A percentile compares a stretch with the other conserved stretches of the same genome.
Evolutionary conservation across 495 filamentous ascomycete genomes (phyloP).

Genomic region (Xylaria grammica): DNA sequence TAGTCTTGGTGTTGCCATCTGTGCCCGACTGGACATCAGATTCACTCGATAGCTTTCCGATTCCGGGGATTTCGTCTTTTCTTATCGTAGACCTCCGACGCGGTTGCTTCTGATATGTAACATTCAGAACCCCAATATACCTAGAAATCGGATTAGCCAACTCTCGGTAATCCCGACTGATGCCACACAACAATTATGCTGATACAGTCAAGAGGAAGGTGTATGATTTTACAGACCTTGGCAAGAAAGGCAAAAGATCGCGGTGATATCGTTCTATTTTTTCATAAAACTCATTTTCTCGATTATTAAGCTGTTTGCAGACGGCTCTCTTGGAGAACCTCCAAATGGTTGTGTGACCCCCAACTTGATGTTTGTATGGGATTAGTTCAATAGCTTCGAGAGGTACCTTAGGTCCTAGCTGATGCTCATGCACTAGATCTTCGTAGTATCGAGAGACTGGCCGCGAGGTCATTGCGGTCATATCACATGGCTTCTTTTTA

Average conservation of each 20-base stretch:
- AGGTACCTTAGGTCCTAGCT: constrained; percentile 60
- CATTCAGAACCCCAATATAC: constrained; percentile 97
- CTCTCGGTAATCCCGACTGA: neutral
- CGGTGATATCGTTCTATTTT: constrained; percentile 89
- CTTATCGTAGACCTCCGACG: constrained; percentile 65
- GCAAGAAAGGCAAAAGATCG: constrained; percentile 86
- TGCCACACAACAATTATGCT: constrained; percentile 6
- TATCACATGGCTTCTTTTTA: constrained; percentile 39
- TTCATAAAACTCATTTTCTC: constrained; percentile 98
- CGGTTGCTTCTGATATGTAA: constrained; percentile 87
- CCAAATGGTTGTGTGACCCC: constrained; percentile 94
- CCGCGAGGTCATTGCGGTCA: constrained; percentile 39
- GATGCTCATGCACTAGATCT: constrained; percentile 54
- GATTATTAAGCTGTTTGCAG: constrained; percentile 96
- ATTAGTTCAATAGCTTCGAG: constrained; percentile 93
- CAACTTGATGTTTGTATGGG: constrained; percentile 96
- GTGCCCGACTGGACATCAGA: constrained; percentile 26
- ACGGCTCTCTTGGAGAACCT: constrained; percentile 93
- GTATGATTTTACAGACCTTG: constrained; percentile 68
- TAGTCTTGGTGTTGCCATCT: constrained; percentile 23
- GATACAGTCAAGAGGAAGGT: constrained; percentile 2
- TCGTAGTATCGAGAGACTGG: constrained; percentile 47
- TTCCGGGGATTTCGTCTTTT: constrained; percentile 44
- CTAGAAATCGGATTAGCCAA: constrained; percentile 50
- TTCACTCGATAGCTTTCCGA: constrained; percentile 32